Conservation (phyloP, 257 asterid species). For the Cynanchum wilfordii region DNA sequence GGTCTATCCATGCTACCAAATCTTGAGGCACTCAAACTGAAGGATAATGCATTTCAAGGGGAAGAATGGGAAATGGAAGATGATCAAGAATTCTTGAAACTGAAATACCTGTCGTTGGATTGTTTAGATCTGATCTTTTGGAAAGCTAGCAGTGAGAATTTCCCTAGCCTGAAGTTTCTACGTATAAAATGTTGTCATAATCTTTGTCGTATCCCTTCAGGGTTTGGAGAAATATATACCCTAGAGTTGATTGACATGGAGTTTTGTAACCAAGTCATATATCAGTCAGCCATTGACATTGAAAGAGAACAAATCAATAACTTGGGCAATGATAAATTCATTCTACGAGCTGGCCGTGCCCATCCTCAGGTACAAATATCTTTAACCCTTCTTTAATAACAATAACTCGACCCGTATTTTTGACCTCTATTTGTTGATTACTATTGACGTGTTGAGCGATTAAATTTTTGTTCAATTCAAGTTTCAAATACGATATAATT, state of each 20-base stretch:
- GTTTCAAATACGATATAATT: too few relatives aligned
- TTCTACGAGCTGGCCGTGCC: not conserved
- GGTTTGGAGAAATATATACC: not conserved
- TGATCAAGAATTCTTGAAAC: conserved; percentile 12
- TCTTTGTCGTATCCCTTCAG: not conserved
- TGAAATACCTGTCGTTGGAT: conserved; percentile 10
- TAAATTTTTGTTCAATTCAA: too few relatives aligned
- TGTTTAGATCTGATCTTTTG: not conserved
- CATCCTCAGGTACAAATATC: not conserved
- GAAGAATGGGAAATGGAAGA: conserved; percentile 18
- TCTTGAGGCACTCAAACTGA: not conserved
- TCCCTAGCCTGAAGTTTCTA: not conserved
- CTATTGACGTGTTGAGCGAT: too few relatives aligned
- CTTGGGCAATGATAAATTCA: not conserved
- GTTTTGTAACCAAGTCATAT: not conserved
- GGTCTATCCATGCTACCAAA: not conserved
- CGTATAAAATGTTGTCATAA: not conserved
- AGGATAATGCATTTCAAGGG: conserved; percentile 10
- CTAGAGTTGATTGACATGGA: not conserved
- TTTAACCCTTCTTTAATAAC: too few relatives aligned
- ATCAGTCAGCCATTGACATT: not conserved
- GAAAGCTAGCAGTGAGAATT: not conserved
- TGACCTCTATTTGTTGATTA: too few relatives aligned
- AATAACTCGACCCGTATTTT: too few relatives aligned
- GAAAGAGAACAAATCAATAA: not conserved